Conservation (phyloP, 228 moss, liverwort and hornwort genomes). For the Sphagnum magellanicum region DNA sequence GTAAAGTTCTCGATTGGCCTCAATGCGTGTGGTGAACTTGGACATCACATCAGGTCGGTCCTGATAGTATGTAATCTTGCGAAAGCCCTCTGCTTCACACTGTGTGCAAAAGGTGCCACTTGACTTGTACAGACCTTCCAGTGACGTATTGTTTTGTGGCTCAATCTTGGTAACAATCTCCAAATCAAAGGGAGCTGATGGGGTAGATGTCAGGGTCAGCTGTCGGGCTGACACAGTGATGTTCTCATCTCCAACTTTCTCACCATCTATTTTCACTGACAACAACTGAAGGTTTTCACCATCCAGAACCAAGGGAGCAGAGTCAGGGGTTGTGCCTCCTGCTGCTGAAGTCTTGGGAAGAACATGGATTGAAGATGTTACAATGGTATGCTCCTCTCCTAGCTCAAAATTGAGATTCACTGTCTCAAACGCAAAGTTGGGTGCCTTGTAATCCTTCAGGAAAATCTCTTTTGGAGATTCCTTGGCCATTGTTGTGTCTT, state of each 20-base stretch:
- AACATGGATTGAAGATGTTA: constrained; percentile 61
- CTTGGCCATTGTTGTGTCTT: constrained; percentile 28
- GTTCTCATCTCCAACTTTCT: constrained; percentile 25
- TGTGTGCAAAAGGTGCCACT: constrained; percentile 82
- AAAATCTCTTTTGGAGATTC: constrained; percentile 35
- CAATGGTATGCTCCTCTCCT: constrained; percentile 66
- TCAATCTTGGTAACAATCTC: constrained; percentile 82
- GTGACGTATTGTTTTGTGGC: constrained; percentile 82
- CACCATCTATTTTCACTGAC: constrained; percentile 51
- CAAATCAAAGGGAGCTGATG: constrained; percentile 52
- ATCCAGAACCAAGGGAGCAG: constrained; percentile 50
- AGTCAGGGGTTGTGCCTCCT: constrained; percentile 8
- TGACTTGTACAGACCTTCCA: constrained; percentile 81
- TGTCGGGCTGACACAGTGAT: constrained; percentile 32
- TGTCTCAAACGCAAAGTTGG: constrained; percentile 30
- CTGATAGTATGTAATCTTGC: constrained; percentile 88
- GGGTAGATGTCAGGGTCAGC: constrained; percentile 48
- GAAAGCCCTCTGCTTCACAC: constrained; percentile 89
- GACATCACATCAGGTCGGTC: constrained; percentile 94
- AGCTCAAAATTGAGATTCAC: constrained; percentile 57
- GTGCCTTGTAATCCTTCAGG: constrained; percentile 36
- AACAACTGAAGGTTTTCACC: constrained; percentile 69
- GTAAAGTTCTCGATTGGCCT: constrained; percentile 60
- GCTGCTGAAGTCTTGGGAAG: constrained; percentile 24
- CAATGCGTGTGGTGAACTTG: constrained; percentile 73